Evolutionary conservation across 148 eudicot genomes (phyloP).

Genomic region (Camellia granthamiana): DNA sequence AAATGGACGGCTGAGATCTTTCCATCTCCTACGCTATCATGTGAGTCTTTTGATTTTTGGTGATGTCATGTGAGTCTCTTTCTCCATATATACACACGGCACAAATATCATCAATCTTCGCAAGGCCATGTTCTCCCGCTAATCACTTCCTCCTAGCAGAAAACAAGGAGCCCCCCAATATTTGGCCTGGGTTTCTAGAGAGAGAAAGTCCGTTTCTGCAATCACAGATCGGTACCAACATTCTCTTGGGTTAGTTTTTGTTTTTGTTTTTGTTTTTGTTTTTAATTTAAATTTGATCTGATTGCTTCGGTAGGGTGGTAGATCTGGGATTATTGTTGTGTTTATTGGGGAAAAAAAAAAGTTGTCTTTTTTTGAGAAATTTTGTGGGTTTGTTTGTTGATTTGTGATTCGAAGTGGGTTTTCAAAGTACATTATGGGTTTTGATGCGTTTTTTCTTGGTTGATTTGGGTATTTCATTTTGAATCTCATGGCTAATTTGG

Average conservation of each 20-base stretch:
- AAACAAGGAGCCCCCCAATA: no score
- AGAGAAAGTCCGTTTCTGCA: neutral
- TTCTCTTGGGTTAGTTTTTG: slow-evolving; percentile 13
- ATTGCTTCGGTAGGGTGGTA: neutral
- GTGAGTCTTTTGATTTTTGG: no score
- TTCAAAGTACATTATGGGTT: neutral
- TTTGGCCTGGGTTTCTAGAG: neutral
- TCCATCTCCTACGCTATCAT: neutral
- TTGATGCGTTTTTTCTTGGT: neutral
- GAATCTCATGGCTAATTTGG: neutral
- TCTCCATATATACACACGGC: neutral
- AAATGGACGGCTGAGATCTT: neutral
- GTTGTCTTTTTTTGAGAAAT: neutral
- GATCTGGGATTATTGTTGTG: neutral
- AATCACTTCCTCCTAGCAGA: neutral
- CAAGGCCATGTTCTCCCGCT: neutral
- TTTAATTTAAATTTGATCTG: neutral
- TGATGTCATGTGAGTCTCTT: no score
- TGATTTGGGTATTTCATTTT: neutral
- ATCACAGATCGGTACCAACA: slow-evolving; percentile 12
- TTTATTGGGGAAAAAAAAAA: neutral
- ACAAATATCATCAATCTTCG: neutral
- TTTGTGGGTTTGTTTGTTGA: neutral
- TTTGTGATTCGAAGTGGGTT: slow-evolving; percentile 9
- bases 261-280: neutral